Evolutionary conservation across 2,329 filamentous ascomycete genomes (phyloP).

Genomic region (Xylariaceae sp.): DNA sequence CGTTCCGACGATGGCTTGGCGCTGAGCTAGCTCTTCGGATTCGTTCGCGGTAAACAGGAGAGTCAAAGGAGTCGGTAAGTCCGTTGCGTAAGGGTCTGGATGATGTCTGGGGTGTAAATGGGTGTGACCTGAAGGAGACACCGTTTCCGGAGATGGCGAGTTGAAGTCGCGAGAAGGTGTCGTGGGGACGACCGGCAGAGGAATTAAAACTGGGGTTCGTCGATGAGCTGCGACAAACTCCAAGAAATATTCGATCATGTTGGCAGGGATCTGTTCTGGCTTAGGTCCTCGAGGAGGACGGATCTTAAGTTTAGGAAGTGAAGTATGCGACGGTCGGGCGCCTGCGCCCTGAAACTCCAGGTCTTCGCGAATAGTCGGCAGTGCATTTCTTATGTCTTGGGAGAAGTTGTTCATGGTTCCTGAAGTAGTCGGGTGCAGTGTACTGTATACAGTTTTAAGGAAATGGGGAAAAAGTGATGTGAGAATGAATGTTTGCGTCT

Average conservation of each 20-base stretch:
- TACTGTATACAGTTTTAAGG: too few relatives aligned
- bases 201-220: not conserved
- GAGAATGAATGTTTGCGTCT: too few relatives aligned
- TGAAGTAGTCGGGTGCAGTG: too few relatives aligned
- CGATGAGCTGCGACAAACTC: not conserved
- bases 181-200: not conserved
- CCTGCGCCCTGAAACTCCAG: not conserved
- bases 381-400: not conserved
- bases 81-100: not conserved
- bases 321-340: not conserved
- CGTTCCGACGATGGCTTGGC: not conserved
- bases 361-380: not conserved
- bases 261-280: not conserved
- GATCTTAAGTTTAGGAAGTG: conserved; percentile 4
- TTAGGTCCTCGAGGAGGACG: not conserved
- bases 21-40: conserved; percentile 1
- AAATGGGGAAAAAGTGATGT: too few relatives aligned
- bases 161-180: not conserved
- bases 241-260: not conserved
- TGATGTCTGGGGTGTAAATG: not conserved
- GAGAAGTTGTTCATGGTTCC: not conserved
- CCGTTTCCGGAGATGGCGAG: too few relatives aligned
- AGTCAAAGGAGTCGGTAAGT: not conserved
- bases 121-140: too few relatives aligned
- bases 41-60: conserved; percentile 8